Evolutionary conservation across 2,329 filamentous ascomycete species (phyloP).

Genomic region (Aspergillus felis): DNA sequence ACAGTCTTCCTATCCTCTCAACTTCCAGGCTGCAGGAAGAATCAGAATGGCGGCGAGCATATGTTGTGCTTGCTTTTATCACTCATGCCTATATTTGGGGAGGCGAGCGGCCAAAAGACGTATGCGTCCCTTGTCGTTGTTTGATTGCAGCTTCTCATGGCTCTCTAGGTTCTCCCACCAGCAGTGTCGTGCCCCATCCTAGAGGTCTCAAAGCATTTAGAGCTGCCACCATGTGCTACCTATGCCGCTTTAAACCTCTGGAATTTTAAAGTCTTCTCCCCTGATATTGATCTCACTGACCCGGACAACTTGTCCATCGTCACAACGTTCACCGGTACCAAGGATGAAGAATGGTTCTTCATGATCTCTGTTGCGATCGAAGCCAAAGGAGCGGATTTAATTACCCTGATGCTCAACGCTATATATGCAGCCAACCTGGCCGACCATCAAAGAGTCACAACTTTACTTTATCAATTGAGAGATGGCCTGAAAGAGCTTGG

Average conservation of each 20-base stretch:
- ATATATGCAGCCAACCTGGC: slow-evolving; percentile 37
- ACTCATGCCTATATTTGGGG: slow-evolving; percentile 85
- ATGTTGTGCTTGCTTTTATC: slow-evolving; percentile 69
- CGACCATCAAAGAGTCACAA: slow-evolving; percentile 16
- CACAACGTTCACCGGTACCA: slow-evolving; percentile 21
- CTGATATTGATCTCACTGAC: slow-evolving; percentile 25
- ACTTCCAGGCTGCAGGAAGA: slow-evolving; percentile 72
- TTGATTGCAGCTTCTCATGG: neutral
- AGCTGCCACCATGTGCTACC: slow-evolving; percentile 41
- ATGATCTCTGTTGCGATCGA: slow-evolving; percentile 47
- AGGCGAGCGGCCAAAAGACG: slow-evolving; percentile 65
- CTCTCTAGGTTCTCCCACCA: slow-evolving; percentile 32
- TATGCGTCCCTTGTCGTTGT: slow-evolving; percentile 28
- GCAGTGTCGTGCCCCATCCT: slow-evolving; percentile 35
- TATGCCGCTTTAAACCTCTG: slow-evolving; percentile 40
- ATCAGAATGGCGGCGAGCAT: slow-evolving; percentile 82
- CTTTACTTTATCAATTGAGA: slow-evolving; percentile 28
- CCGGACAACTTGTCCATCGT: slow-evolving; percentile 20
- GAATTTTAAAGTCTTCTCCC: slow-evolving; percentile 30
- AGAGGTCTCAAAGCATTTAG: slow-evolving; percentile 33
- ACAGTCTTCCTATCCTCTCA: slow-evolving; percentile 72
- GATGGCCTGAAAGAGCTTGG: slow-evolving; percentile 36
- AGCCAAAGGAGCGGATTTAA: slow-evolving; percentile 41
- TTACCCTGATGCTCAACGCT: slow-evolving; percentile 40
- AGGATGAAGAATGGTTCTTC: slow-evolving; percentile 39